Percentiles rank a stretch among this genome's conserved stretches.
phyloP scores from a whole-genome alignment of 2,329 filamentous ascomycete species.

The Clarireedia sp. region DNA sequence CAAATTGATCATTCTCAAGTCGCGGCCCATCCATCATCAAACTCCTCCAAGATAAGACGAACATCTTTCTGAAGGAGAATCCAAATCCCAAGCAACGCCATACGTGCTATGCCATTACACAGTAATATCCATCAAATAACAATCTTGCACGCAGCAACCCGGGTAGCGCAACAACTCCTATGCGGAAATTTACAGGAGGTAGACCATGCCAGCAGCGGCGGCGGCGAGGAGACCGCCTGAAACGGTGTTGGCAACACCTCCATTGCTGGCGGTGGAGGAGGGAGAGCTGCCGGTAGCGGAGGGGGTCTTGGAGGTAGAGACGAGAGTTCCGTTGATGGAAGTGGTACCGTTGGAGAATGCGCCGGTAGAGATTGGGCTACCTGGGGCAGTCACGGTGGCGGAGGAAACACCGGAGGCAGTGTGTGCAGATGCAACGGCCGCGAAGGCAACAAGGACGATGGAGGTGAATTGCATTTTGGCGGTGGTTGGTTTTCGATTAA shows the following conservation, averaged over 20 bases:
- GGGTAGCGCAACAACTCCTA: constrained; percentile 4
- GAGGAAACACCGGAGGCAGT: constrained; percentile 7
- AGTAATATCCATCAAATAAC: constrained; percentile 7
- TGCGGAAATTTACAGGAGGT: constrained; percentile 4
- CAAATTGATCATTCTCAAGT: background rate
- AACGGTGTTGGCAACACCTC: background rate
- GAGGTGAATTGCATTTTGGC: constrained; percentile 14
- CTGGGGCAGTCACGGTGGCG: constrained; percentile 4
- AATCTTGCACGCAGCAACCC: constrained; percentile 5
- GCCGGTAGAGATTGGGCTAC: background rate
- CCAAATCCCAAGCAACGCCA: constrained; percentile 3
- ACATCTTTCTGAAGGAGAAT: constrained; percentile 1
- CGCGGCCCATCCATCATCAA: background rate
- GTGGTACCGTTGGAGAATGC: constrained; percentile 4
- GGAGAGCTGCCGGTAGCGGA: background rate
- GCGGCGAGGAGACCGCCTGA: constrained; percentile 3
- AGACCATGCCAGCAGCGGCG: constrained; percentile 8
- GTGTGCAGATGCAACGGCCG: constrained; percentile 12
- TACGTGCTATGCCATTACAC: constrained; percentile 3
- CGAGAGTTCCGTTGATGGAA: background rate
- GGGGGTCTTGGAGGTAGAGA: background rate
- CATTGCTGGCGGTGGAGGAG: constrained; percentile 1
- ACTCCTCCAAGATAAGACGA: constrained; percentile 1
- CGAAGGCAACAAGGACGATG: constrained; percentile 12
- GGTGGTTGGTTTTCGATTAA: background rate